Conservation (phyloP, 1,284 basidiomycete species). For the Pseudozyma thailandica region DNA sequence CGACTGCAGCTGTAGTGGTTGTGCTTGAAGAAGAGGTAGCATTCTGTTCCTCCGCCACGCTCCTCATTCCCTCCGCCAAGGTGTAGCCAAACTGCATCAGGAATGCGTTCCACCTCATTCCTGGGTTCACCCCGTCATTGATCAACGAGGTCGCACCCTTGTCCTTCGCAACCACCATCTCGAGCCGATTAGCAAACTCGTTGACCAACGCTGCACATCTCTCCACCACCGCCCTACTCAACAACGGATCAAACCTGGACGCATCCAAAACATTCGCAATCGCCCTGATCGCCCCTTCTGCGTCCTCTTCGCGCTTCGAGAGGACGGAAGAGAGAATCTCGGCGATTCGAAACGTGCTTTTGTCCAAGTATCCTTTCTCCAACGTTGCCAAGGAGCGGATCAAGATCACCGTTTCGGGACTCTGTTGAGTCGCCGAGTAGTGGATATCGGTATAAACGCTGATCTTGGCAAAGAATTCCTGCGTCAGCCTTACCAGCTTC, state of each 20-base stretch:
- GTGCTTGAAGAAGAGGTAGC: neutral
- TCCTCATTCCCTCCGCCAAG: constrained; percentile 3
- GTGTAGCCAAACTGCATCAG: constrained; percentile 22
- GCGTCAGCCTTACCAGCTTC: constrained; percentile 84
- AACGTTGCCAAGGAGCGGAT: constrained; percentile 83
- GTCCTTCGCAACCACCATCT: constrained; percentile 6
- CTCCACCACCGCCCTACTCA: constrained; percentile 81
- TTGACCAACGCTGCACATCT: constrained; percentile 72
- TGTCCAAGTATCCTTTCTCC: constrained; percentile 84
- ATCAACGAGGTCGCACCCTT: neutral
- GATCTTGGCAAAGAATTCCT: constrained; percentile 94
- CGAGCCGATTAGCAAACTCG: constrained; percentile 9
- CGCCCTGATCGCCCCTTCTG: constrained; percentile 7
- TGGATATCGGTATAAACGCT: constrained; percentile 91
- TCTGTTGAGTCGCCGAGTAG: constrained; percentile 84
- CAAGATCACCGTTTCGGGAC: constrained; percentile 88
- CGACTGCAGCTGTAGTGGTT: neutral
- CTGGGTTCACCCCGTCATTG: neutral
- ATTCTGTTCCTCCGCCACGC: constrained; percentile 16
- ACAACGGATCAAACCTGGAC: constrained; percentile 88
- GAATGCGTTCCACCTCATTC: constrained; percentile 20
- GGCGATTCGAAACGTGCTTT: constrained; percentile 80
- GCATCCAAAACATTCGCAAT: constrained; percentile 90
- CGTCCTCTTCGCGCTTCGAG: constrained; percentile 11
- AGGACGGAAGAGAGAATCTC: constrained; percentile 75